A percentile compares a stretch with the other conserved stretches of the same genome.
Conservation (phyloP, 1,139 yeast genomes). For the Nematodospora anomalae region DNA sequence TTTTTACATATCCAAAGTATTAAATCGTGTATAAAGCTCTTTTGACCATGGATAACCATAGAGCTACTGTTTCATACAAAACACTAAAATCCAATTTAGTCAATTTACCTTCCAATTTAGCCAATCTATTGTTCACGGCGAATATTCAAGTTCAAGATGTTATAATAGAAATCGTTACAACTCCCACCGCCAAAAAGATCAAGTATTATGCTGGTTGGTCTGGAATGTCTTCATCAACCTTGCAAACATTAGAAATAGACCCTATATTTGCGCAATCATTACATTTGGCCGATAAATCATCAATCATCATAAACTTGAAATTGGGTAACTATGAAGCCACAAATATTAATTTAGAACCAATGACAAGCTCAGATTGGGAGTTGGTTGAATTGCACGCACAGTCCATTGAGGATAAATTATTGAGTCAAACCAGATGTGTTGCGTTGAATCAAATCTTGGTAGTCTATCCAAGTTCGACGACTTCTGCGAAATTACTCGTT, state of each 20-base stretch:
- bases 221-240: constrained; percentile 51
- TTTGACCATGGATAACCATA: constrained; percentile 44
- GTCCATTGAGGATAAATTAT: constrained; percentile 68
- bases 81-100: constrained; percentile 55
- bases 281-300: constrained; percentile 48
- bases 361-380: constrained; percentile 85
- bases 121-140: constrained; percentile 51
- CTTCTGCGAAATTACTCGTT: constrained; percentile 64
- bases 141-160: constrained; percentile 62
- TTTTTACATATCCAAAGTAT: background rate
- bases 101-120: constrained; percentile 55
- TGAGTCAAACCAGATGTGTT: constrained; percentile 82
- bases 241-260: constrained; percentile 39
- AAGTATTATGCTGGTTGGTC: constrained; percentile 75
- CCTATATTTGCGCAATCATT: constrained; percentile 44
- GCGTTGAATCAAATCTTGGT: constrained; percentile 58
- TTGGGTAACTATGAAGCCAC: constrained; percentile 52
- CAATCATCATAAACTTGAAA: constrained; percentile 42
- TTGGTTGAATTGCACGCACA: constrained; percentile 81
- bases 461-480: constrained; percentile 69
- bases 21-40: too few relatives aligned
- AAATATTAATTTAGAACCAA: constrained; percentile 76
- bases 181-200: constrained; percentile 16
- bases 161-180: constrained; percentile 45
- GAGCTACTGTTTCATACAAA: constrained; percentile 29